A percentile compares a stretch with the other conserved stretches of the same genome.
These are phyloP conservation scores for Volutella citrinella DNA, from an alignment of 2,329 filamentous ascomycete genomes.

Conservation along the genomic window DNA sequence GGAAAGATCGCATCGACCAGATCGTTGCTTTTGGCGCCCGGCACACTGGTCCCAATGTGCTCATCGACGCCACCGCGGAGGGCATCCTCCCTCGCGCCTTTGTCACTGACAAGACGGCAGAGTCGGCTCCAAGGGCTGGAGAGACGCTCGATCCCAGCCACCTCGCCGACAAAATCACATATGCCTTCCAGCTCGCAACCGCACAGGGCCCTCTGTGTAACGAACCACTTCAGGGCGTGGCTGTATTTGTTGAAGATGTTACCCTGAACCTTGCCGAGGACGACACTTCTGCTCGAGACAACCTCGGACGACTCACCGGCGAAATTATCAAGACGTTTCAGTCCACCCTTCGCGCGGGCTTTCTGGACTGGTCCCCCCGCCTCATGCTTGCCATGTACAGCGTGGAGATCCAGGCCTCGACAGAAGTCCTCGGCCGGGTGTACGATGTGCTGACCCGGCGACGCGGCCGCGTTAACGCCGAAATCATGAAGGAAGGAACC, in stretches of 20 bases:
- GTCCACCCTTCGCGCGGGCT: slow-evolving; percentile 76
- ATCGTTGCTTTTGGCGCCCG: slow-evolving; percentile 90
- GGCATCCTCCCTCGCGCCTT: slow-evolving; percentile 73
- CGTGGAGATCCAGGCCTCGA: slow-evolving; percentile 94
- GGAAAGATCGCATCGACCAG: slow-evolving; percentile 72
- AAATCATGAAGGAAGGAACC: slow-evolving; percentile 90
- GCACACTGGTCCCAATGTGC: slow-evolving; percentile 80
- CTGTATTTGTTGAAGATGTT: slow-evolving; percentile 84
- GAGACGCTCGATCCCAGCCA: slow-evolving; percentile 59
- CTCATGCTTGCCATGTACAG: slow-evolving; percentile 96
- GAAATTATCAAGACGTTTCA: slow-evolving; percentile 90
- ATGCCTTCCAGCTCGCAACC: slow-evolving; percentile 92
- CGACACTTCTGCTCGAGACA: slow-evolving; percentile 58
- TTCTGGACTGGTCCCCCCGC: slow-evolving; percentile 95
- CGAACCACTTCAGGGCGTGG: slow-evolving; percentile 90
- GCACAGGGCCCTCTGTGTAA: slow-evolving; percentile 86
- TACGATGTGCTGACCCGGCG: slow-evolving; percentile 98
- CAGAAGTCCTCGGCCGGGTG: slow-evolving; percentile 90
- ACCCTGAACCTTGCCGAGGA: slow-evolving; percentile 55
- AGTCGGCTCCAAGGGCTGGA: slow-evolving; percentile 37
- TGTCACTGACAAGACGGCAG: slow-evolving; percentile 30
- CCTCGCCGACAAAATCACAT: slow-evolving; percentile 84
- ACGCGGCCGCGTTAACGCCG: slow-evolving; percentile 82
- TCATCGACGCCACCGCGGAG: slow-evolving; percentile 77
- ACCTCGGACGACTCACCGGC: slow-evolving; percentile 78